Evolutionary conservation across 2,329 filamentous ascomycete species (phyloP).

Genomic region (Ophiostoma fasciatum): DNA sequence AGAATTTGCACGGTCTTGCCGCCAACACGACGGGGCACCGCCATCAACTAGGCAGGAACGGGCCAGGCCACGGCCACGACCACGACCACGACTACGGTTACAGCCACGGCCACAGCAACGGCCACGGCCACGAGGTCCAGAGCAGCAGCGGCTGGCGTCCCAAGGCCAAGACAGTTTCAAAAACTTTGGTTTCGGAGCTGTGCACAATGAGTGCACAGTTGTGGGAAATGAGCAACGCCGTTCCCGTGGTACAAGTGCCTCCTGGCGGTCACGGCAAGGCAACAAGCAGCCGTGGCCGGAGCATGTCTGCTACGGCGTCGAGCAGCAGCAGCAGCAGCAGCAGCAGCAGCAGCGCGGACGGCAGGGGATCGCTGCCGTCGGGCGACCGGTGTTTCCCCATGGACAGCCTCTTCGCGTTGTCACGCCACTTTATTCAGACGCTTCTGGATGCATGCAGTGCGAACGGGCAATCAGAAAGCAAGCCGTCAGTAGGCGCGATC

Average conservation of each 20-base stretch:
- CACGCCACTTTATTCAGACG: constrained; percentile 21
- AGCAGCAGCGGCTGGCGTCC: no score
- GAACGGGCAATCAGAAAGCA: not conserved
- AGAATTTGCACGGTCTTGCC: no score
- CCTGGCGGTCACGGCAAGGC: no score
- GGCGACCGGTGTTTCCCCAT: constrained; percentile 22
- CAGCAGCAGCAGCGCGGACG: not conserved
- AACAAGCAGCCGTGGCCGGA: not conserved
- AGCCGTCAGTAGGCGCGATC: not conserved
- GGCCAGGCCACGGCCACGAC: no score
- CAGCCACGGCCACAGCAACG: no score
- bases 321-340: not conserved
- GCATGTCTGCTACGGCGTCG: not conserved
- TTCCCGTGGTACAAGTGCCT: constrained; percentile 14
- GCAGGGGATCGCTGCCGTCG: not conserved
- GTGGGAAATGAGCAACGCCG: constrained; percentile 20
- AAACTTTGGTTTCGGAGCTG: constrained; percentile 13
- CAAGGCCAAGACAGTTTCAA: not conserved
- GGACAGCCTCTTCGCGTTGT: constrained; percentile 26
- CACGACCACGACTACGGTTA: no score
- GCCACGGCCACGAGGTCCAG: not conserved
- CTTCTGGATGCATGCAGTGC: constrained; percentile 14
- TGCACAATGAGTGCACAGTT: constrained; percentile 24
- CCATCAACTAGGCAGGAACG: no score
- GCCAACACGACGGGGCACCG: no score